These are phyloP conservation scores for Aspergillus calidoustus DNA, from an alignment of 2,329 filamentous ascomycete species.

Conservation along the genomic window DNA sequence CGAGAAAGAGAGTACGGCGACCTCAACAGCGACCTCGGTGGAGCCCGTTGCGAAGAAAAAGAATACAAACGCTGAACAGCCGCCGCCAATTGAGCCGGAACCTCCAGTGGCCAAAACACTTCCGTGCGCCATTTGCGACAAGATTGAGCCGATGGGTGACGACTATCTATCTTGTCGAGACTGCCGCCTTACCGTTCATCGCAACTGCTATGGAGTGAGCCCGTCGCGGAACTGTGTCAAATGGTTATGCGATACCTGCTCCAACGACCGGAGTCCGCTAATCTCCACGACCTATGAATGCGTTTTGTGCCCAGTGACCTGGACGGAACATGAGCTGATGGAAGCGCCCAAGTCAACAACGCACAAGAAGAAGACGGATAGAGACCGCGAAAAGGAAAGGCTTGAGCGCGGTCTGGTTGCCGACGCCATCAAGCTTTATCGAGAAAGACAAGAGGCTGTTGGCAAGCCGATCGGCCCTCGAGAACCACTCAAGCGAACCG, in stretches of 20 bases:
- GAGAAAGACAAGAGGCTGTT: conserved; percentile 78
- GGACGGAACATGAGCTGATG: conserved; percentile 80
- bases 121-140: conserved; percentile 83
- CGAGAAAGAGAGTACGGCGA: conserved; percentile 56
- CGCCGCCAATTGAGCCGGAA: conserved; percentile 71
- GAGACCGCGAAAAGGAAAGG: conserved; percentile 86
- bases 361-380: conserved; percentile 88
- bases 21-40: conserved; percentile 49
- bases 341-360: conserved; percentile 77
- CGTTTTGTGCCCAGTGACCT: conserved; percentile 83
- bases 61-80: conserved; percentile 53
- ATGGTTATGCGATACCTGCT: conserved; percentile 96
- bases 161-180: conserved; percentile 80
- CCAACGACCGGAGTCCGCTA: conserved; percentile 88
- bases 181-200: conserved; percentile 89
- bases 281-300: conserved; percentile 96
- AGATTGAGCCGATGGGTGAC: conserved; percentile 72
- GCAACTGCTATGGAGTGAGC: conserved; percentile 87
- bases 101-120: conserved; percentile 77
- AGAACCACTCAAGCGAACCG: conserved; percentile 90
- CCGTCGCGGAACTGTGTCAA: conserved; percentile 70
- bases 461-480: conserved; percentile 83
- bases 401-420: conserved; percentile 81
- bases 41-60: conserved; percentile 65
- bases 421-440: conserved; percentile 80